Percentiles rank a stretch among this genome's conserved stretches.
phyloP scores from a whole-genome alignment of 1,284 basidiomycete species.

The Ceratobasidium theobromae region DNA sequence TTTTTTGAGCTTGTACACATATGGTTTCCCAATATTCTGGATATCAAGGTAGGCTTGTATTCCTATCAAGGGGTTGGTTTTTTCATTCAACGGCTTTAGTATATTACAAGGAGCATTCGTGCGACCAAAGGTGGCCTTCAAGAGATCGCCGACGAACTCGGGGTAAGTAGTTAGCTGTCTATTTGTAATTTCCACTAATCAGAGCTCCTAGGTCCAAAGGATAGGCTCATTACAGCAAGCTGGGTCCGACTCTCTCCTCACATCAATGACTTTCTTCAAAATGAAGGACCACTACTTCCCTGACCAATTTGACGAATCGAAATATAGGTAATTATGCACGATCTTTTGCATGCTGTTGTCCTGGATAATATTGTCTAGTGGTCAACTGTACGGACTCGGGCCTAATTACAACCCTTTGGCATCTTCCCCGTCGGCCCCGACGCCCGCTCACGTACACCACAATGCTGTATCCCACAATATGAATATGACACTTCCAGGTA shows the following conservation, averaged over 20 bases:
- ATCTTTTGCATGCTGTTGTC: no score
- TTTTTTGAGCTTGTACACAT: conserved; percentile 88
- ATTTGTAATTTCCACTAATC: conserved; percentile 26
- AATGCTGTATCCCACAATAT: conserved; percentile 25
- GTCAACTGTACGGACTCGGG: conserved; percentile 23
- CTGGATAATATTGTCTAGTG: no score
- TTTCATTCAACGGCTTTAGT: conserved; percentile 43
- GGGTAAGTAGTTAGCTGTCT: conserved; percentile 52
- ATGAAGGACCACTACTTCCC: conserved; percentile 91
- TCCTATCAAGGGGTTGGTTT: background rate
- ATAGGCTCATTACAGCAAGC: conserved; percentile 95
- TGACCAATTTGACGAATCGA: conserved; percentile 76
- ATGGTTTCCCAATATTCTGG: conserved; percentile 98
- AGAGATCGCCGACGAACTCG: conserved; percentile 93
- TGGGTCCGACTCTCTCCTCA: conserved; percentile 92
- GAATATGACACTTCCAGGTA: conserved; percentile 20
- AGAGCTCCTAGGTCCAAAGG: conserved; percentile 65
- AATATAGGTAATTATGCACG: conserved; percentile 46
- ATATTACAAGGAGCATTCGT: conserved; percentile 79
- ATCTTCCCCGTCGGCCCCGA: conserved; percentile 22
- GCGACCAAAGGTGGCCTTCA: conserved; percentile 91
- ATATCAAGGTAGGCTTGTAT: conserved; percentile 68
- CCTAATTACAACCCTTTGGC: conserved; percentile 27
- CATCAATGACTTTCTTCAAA: conserved; percentile 93
- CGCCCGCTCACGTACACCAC: conserved; percentile 23